Evolutionary conservation across 148 eudicot genomes (phyloP), one percentile per base, ranked within the genome.

Genomic region (Suaeda aralocaspica): DNA sequence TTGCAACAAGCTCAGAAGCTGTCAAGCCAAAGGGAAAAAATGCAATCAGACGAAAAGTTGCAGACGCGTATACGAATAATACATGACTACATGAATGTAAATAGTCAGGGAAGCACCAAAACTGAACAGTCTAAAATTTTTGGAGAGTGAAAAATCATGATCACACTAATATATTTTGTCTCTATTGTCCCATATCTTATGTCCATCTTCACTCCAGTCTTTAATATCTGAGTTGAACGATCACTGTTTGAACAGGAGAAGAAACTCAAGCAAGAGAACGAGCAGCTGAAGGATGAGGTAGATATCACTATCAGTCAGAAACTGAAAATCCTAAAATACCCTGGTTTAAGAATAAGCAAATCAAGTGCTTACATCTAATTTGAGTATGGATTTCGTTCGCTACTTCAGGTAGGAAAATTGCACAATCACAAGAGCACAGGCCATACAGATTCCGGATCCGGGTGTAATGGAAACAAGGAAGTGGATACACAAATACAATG

Each of bases 261-360:
- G 42, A 53, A 11, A 36, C 67, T 77, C 57, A 67, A 22, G 46
- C 51, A 53, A 64, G 76, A 77, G 26, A 77, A 77, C 46, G 80
- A 67, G 52, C 19, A 68, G 73, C 66, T 77, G 51, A 67, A 61
- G 45, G 42, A 67, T 41, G 69, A 77, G 76, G 80, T 77, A 51
- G 45, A 58, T 9, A 55, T 65, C 24, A 28, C 24, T 29, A 36
- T 36, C 4, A 36, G 41, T 36, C 41, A 36, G n/a, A 36, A 36
- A 36, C 14, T 24, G 4, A 42, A 56, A 22, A 52, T n/a, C n/a
- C n/a, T n/a, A n/a, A n/a, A n/a, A n/a, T n/a, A 30, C 34, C 21
- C 26, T 63, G n/a, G 15, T 50, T 28, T 51, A 73, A 53, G 41
- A 11, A 31, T 30, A 51, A 16, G 8, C 22, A 42, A 12, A 51